Percentiles rank a stretch among this genome's conserved stretches.
Conservation (phyloP, 2,329 filamentous ascomycete genomes). For the Akanthomyces uredinophilus region DNA sequence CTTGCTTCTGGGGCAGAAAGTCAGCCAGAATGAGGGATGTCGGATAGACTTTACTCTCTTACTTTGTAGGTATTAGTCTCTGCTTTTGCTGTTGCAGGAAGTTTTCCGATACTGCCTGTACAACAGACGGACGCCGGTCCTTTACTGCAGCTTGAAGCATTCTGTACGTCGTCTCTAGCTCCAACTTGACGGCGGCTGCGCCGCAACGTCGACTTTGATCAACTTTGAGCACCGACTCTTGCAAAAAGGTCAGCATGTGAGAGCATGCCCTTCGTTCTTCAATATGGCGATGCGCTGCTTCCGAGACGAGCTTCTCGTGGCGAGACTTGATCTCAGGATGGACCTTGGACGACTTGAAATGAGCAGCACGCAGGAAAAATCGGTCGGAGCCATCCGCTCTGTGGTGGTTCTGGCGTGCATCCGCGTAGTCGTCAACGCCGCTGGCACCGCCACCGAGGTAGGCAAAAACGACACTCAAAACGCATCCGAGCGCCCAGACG, state of each 20-base stretch:
- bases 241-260: constrained; percentile 24
- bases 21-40: background rate
- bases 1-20: background rate
- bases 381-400: constrained; percentile 22
- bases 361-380: constrained; percentile 19
- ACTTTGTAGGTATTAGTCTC: background rate
- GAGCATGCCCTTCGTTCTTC: constrained; percentile 22
- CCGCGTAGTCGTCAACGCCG: constrained; percentile 22
- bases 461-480: constrained; percentile 33
- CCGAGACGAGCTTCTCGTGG: constrained; percentile 18
- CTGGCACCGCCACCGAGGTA: constrained; percentile 29
- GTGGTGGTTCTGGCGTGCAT: constrained; percentile 20
- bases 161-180: constrained; percentile 13
- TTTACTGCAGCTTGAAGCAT: background rate
- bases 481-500: constrained; percentile 37
- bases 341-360: constrained; percentile 14
- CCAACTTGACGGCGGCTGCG: constrained; percentile 20
- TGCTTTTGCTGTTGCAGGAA: background rate
- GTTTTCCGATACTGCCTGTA: constrained; percentile 10
- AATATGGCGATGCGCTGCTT: constrained; percentile 17
- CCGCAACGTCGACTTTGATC: constrained; percentile 19
- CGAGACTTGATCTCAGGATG: constrained; percentile 19
- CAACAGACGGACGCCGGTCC: background rate
- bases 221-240: constrained; percentile 22
- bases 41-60: background rate